These are phyloP conservation scores for Climacium dendroides DNA, from an alignment of 225 moss, liverwort and hornwort genomes.

Conservation along the genomic window DNA sequence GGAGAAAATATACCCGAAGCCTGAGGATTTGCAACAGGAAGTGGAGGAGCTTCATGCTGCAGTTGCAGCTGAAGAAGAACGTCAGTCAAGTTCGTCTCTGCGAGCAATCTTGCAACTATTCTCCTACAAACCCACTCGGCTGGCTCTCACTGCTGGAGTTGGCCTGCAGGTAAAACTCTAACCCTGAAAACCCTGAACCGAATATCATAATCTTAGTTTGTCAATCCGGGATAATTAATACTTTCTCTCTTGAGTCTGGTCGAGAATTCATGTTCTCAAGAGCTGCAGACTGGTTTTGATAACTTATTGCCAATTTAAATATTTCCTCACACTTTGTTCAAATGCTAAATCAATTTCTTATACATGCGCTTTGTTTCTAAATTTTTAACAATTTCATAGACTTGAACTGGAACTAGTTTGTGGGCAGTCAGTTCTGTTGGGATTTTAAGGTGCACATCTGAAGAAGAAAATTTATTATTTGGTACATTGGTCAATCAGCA, in stretches of 20 bases:
- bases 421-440: neutral
- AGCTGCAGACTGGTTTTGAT: neutral
- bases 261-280: neutral
- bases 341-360: neutral
- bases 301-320: neutral
- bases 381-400: neutral
- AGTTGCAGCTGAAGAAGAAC: slow-evolving; percentile 21
- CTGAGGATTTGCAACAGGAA: slow-evolving; percentile 48
- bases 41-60: slow-evolving; percentile 40
- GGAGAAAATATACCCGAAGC: slow-evolving; percentile 46
- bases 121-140: slow-evolving; percentile 44
- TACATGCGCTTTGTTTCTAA: neutral
- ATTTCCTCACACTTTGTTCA: neutral
- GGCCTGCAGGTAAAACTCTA: slow-evolving; percentile 57
- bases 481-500: too few species aligned
- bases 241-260: neutral
- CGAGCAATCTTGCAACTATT: slow-evolving; percentile 22
- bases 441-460: too few species aligned
- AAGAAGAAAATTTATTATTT: neutral
- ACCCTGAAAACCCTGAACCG: neutral
- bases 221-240: too few species aligned
- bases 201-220: neutral
- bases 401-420: neutral
- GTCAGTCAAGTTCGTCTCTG: neutral
- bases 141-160: slow-evolving; percentile 80